Evolutionary conservation across 2,329 filamentous ascomycete genomes (phyloP).

Genomic region (Huntiella savannae): DNA sequence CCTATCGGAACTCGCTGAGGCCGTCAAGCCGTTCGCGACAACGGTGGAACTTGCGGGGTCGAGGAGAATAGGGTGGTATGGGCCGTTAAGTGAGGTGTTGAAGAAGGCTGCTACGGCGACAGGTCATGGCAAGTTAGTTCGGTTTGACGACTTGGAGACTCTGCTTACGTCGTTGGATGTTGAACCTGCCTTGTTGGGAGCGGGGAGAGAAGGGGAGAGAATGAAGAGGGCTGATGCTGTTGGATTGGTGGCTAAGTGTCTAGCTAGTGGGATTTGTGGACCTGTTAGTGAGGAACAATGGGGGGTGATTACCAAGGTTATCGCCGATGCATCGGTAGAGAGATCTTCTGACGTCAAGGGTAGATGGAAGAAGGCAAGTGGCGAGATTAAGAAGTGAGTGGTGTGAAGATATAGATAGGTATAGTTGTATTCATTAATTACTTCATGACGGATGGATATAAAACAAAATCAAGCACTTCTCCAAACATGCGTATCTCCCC

Average conservation of each 20-base stretch:
- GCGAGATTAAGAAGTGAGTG: conserved; percentile 12
- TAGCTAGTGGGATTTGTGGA: conserved; percentile 20
- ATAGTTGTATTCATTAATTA: too few relatives aligned
- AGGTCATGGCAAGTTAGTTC: conserved; percentile 12
- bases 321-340: conserved; percentile 21
- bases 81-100: conserved; percentile 28
- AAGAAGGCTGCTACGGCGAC: conserved; percentile 17
- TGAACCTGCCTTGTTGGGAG: conserved; percentile 22
- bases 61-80: conserved; percentile 34
- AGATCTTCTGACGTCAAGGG: conserved; percentile 28
- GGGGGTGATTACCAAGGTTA: conserved; percentile 17
- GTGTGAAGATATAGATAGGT: not conserved
- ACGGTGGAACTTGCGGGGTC: conserved; percentile 23
- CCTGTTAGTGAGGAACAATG: conserved; percentile 14
- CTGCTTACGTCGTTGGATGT: conserved; percentile 30
- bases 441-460: too few relatives aligned
- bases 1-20: conserved; percentile 22
- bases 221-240: conserved; percentile 26
- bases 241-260: conserved; percentile 18
- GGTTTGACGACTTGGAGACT: conserved; percentile 14
- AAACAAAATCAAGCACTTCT: conserved; percentile 16
- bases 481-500: conserved; percentile 33
- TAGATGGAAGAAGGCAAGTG: conserved; percentile 21
- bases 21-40: conserved; percentile 23
- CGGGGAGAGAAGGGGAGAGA: conserved; percentile 33